Percentiles rank a stretch among this genome's conserved stretches.
Evolutionary conservation across 1,284 basidiomycete species (phyloP).

Genomic region (Boletus putidus): DNA sequence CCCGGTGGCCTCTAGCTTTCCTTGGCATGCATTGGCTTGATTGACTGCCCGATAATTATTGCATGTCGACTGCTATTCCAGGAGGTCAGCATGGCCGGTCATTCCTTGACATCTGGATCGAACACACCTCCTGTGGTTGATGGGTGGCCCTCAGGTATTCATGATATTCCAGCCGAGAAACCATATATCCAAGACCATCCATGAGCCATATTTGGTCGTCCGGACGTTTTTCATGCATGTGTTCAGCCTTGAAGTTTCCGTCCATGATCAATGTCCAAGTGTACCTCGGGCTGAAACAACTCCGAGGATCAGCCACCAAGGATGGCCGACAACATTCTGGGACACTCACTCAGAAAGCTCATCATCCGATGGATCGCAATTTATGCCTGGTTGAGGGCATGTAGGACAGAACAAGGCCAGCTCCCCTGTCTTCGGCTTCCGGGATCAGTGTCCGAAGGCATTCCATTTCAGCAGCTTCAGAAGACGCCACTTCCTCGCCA

Average conservation of each 20-base stretch:
- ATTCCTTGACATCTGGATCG: too few species aligned
- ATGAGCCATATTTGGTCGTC: slow-evolving; percentile 14
- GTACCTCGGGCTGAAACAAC: not conserved
- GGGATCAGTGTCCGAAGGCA: not conserved
- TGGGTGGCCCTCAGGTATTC: not conserved
- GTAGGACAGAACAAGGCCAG: slow-evolving; percentile 19
- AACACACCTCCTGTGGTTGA: not conserved
- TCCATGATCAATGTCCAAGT: slow-evolving; percentile 6
- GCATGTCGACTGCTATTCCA: not conserved
- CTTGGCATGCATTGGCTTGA: not conserved
- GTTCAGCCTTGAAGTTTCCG: slow-evolving; percentile 21
- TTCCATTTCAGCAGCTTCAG: slow-evolving; percentile 11
- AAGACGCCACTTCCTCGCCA: slow-evolving; percentile 3
- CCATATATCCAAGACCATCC: slow-evolving; percentile 17
- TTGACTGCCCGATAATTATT: slow-evolving; percentile 16
- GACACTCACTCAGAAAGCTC: not conserved
- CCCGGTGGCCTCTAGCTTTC: slow-evolving; percentile 12
- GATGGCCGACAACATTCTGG: too few species aligned
- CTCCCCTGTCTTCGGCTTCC: not conserved
- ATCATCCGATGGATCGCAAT: not conserved
- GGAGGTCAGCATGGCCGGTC: not conserved
- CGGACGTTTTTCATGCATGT: not conserved
- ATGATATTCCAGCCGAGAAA: not conserved
- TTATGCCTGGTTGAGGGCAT: slow-evolving; percentile 21
- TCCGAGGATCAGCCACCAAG: too few species aligned